Percentiles rank a stretch among this genome's conserved stretches.
phyloP scores from a whole-genome alignment of 805 yeast species.

The Nakazawaea wyomingensis region DNA sequence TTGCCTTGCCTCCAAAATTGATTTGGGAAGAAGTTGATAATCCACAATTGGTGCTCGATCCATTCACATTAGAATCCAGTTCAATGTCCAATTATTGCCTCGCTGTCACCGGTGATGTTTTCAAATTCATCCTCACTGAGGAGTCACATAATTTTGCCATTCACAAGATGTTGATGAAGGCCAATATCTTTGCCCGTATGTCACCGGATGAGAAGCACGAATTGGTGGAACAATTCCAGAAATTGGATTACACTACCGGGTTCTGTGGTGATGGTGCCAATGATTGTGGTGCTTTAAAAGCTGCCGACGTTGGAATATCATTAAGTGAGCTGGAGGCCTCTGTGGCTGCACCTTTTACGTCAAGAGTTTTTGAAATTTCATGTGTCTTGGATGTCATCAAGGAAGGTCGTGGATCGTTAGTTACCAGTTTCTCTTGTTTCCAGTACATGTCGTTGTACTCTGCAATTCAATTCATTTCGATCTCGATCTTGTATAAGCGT shows the following conservation, averaged over 20 bases:
- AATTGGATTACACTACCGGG: constrained; percentile 85
- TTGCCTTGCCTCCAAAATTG: constrained; percentile 17
- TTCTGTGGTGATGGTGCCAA: constrained; percentile 99
- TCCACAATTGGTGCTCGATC: constrained; percentile 52
- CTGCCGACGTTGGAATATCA: constrained; percentile 96
- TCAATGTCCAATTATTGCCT: constrained; percentile 45
- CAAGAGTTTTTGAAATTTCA: constrained; percentile 81
- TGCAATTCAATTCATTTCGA: constrained; percentile 91
- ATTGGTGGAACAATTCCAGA: constrained; percentile 80
- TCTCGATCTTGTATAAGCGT: constrained; percentile 74
- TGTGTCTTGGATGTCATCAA: constrained; percentile 88
- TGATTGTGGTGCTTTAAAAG: constrained; percentile 97
- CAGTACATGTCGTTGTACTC: constrained; percentile 97
- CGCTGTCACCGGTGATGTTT: constrained; percentile 92
- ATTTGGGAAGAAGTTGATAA: constrained; percentile 69
- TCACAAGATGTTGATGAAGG: constrained; percentile 59
- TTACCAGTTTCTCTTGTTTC: constrained; percentile 94
- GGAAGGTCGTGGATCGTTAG: constrained; percentile 93
- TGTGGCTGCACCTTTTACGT: constrained; percentile 98
- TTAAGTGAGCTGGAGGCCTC: constrained; percentile 97
- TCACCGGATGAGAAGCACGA: constrained; percentile 99
- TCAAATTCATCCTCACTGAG: constrained; percentile 66
- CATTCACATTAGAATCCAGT: constrained; percentile 52
- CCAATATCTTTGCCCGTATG: constrained; percentile 90
- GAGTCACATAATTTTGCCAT: constrained; percentile 33